Percentiles rank a stretch among this genome's conserved stretches.
Conservation (phyloP, 805 yeast species). For the Millerozyma acaciae region DNA sequence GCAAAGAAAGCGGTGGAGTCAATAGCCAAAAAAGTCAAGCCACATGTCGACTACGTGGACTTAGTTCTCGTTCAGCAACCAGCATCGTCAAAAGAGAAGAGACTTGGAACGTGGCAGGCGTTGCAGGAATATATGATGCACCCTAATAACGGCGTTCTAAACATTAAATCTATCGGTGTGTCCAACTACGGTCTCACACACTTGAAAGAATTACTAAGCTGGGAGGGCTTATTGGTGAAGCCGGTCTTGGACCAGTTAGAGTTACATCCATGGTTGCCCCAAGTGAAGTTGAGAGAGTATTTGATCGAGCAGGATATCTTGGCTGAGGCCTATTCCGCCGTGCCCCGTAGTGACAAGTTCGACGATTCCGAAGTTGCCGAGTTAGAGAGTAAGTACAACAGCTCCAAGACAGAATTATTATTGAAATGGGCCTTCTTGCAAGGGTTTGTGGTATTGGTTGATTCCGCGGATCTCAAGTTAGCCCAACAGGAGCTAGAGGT, state of each 20-base stretch:
- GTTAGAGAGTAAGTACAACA: conserved; percentile 47
- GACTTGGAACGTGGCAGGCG: conserved; percentile 66
- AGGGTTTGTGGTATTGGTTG: conserved; percentile 69
- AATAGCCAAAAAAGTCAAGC: conserved; percentile 29
- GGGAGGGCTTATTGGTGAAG: conserved; percentile 44
- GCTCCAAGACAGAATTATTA: conserved; percentile 58
- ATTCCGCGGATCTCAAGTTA: conserved; percentile 53
- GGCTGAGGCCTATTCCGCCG: conserved; percentile 78
- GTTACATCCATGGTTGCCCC: conserved; percentile 79
- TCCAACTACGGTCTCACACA: conserved; percentile 66
- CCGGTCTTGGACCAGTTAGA: conserved; percentile 81
- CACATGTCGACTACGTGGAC: conserved; percentile 35
- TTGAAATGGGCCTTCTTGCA: conserved; percentile 71
- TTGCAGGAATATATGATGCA: conserved; percentile 62
- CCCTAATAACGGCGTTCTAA: conserved; percentile 42
- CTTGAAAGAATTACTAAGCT: conserved; percentile 54
- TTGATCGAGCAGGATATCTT: conserved; percentile 52
- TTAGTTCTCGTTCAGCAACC: conserved; percentile 54
- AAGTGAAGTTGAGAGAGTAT: conserved; percentile 58
- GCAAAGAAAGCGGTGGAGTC: conserved; percentile 26
- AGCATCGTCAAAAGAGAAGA: conserved; percentile 24
- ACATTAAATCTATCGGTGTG: conserved; percentile 68
- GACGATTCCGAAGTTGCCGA: conserved; percentile 49
- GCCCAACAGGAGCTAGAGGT: conserved; percentile 54
- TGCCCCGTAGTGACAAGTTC: conserved; percentile 59